Conservation (phyloP, 345 rosid genomes). For the Mallotus nudiflorus region DNA sequence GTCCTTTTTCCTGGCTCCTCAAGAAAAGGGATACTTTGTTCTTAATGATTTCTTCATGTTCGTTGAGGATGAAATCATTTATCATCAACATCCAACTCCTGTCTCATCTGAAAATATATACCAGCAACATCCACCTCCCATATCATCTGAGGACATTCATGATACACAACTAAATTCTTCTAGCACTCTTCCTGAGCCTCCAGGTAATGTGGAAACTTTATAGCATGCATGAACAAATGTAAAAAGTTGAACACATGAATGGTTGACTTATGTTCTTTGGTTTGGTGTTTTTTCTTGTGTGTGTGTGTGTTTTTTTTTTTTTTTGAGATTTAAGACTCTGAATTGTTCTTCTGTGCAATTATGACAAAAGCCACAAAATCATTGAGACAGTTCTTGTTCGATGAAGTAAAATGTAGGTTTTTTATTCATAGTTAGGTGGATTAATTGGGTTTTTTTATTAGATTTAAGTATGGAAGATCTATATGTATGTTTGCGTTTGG, state of each 20-base stretch:
- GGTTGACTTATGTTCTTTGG: not conserved
- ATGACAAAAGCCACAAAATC: not conserved
- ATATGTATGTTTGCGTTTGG: not conserved
- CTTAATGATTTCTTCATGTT: conserved; percentile 89
- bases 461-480: not conserved
- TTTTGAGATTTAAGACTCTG: not conserved
- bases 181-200: conserved; percentile 54
- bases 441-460: not conserved
- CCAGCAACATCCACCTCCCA: conserved; percentile 35
- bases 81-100: conserved; percentile 33
- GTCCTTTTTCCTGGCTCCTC: conserved; percentile 95
- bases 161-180: conserved; percentile 53
- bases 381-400: not conserved
- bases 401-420: not conserved
- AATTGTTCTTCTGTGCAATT: not conserved
- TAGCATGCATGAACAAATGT: not conserved
- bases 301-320: too few relatives aligned
- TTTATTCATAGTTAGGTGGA: not conserved
- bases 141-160: conserved; percentile 45
- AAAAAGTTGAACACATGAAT: not conserved
- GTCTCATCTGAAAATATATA: conserved; percentile 23
- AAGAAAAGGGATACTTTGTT: conserved; percentile 87
- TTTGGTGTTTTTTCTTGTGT: too few relatives aligned
- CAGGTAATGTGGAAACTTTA: conserved; percentile 42
- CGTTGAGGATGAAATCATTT: conserved; percentile 48